These are phyloP conservation scores for Pilasporangium apinafurcum DNA, from an alignment of 352 stramenopile species.

Conservation along the genomic window DNA sequence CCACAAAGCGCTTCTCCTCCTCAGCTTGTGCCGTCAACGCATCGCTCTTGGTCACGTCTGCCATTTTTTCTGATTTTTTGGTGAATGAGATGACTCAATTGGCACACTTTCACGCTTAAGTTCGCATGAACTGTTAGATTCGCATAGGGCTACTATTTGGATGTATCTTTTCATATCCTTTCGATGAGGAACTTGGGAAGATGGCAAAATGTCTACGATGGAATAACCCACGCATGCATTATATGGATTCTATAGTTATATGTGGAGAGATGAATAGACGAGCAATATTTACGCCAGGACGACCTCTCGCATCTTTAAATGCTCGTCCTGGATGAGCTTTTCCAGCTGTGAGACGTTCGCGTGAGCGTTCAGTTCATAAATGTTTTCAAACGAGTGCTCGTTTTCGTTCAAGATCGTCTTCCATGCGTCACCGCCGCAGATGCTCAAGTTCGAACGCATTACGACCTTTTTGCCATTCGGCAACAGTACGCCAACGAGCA, in stretches of 20 bases:
- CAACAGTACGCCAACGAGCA: slow-evolving; percentile 92
- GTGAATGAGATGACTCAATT: too few species aligned
- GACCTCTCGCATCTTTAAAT: slow-evolving; percentile 69
- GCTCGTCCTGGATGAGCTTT: slow-evolving; percentile 80
- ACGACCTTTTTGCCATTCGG: slow-evolving; percentile 89
- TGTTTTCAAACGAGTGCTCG: slow-evolving; percentile 92
- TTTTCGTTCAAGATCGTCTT: slow-evolving; percentile 92
- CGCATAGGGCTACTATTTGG: neutral
- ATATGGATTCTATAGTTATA: slow-evolving; percentile 1
- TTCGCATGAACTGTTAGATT: too few species aligned
- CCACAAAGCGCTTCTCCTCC: too few species aligned
- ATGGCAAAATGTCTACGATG: too few species aligned
- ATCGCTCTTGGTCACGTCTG: slow-evolving; percentile 6
- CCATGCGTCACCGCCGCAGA: slow-evolving; percentile 93
- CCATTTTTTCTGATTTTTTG: neutral
- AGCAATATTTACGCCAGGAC: slow-evolving; percentile 35
- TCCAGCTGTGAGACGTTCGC: slow-evolving; percentile 83
- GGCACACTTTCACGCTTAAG: too few species aligned
- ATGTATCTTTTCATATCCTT: too few species aligned
- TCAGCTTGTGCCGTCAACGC: too few species aligned
- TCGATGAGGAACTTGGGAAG: too few species aligned
- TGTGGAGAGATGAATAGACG: neutral
- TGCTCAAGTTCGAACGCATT: slow-evolving; percentile 89
- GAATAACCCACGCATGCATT: too few species aligned
- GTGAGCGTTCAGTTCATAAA: slow-evolving; percentile 92